Percentiles rank a stretch among this genome's conserved stretches.
phyloP scores from a whole-genome alignment of 768 basidiomycete species.

The Leccinum barrowsii region DNA sequence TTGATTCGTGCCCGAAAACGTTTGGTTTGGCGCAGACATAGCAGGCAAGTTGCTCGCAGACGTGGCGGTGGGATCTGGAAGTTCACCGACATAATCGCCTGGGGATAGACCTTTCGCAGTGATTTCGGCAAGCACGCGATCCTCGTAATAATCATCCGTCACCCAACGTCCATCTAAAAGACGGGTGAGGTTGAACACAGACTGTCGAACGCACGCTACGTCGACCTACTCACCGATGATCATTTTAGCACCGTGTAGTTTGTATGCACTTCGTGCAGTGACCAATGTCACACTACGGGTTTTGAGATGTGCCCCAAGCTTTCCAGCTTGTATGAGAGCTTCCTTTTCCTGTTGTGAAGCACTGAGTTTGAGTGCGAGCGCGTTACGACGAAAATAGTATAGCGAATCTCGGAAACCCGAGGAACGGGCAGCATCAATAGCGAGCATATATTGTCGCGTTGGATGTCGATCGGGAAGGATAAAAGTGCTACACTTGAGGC shows the following conservation, averaged over 20 bases:
- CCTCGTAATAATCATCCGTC: slow-evolving; percentile 94
- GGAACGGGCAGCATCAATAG: slow-evolving; percentile 94
- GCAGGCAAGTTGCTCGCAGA: slow-evolving; percentile 42
- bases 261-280: slow-evolving; percentile 89
- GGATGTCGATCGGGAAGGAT: slow-evolving; percentile 82
- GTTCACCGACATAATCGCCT: slow-evolving; percentile 78
- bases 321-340: slow-evolving; percentile 81
- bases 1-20: slow-evolving; percentile 44
- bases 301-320: slow-evolving; percentile 83
- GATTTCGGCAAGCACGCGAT: slow-evolving; percentile 72
- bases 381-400: slow-evolving; percentile 95
- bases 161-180: slow-evolving; percentile 84
- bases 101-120: slow-evolving; percentile 78
- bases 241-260: slow-evolving; percentile 90
- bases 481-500: slow-evolving; percentile 89
- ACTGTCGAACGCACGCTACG: neutral
- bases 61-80: slow-evolving; percentile 66
- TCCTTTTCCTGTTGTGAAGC: slow-evolving; percentile 92
- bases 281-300: slow-evolving; percentile 93
- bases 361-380: slow-evolving; percentile 85
- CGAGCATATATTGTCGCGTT: slow-evolving; percentile 86
- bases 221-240: slow-evolving; percentile 59
- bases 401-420: slow-evolving; percentile 96
- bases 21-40: slow-evolving; percentile 25
- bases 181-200: neutral